These are phyloP conservation scores for Camellia japonica DNA, from an alignment of 148 eudicot genomes.

Conservation along the genomic window DNA sequence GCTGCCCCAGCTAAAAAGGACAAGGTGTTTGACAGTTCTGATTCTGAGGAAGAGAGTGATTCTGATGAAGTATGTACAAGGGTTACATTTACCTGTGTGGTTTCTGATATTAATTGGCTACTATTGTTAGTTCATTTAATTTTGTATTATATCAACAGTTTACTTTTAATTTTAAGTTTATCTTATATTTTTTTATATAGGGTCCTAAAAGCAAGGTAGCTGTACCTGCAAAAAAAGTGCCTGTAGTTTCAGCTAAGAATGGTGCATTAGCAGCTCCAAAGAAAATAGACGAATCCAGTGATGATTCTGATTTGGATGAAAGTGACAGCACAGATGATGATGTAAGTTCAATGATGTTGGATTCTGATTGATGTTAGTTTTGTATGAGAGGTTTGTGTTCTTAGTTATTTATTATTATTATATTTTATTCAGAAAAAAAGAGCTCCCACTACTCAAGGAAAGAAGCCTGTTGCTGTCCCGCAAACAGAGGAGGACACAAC, in stretches of 20 bases:
- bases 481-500: not conserved
- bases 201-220: slow-evolving; percentile 18
- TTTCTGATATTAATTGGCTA: not conserved
- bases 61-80: slow-evolving; percentile 29
- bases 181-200: not conserved
- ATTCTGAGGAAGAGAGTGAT: slow-evolving; percentile 42
- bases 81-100: not conserved
- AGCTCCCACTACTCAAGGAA: not conserved
- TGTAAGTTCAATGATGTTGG: slow-evolving; percentile 16
- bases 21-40: slow-evolving; percentile 28
- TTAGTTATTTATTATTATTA: not conserved
- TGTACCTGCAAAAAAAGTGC: slow-evolving; percentile 16
- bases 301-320: slow-evolving; percentile 30
- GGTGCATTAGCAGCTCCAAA: slow-evolving; percentile 5
- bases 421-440: not conserved
- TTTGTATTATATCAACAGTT: not conserved
- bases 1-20: slow-evolving; percentile 18
- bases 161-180: not conserved
- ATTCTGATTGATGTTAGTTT: not conserved
- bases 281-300: slow-evolving; percentile 31
- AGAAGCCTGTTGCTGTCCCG: not conserved
- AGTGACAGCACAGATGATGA: slow-evolving; percentile 25
- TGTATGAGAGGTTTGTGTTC: not conserved
- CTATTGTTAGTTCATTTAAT: not conserved
- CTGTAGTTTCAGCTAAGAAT: slow-evolving; percentile 21